Evolutionary conservation across 2,329 filamentous ascomycete genomes (phyloP).

Genomic region (Epichloe typhina): DNA sequence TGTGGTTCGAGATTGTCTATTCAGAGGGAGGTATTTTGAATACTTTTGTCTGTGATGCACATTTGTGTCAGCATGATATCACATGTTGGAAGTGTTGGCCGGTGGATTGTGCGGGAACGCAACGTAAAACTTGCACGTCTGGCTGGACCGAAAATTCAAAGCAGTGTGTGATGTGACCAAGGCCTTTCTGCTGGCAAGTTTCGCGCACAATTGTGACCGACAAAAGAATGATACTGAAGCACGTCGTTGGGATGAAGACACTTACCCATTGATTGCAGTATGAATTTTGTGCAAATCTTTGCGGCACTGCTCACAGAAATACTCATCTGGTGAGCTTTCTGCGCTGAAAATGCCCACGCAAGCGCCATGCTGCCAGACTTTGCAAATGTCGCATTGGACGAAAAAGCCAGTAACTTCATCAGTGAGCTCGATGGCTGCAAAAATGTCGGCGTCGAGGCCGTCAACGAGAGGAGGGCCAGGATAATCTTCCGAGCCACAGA

Average conservation of each 20-base stretch:
- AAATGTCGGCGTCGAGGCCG: slow-evolving; percentile 42
- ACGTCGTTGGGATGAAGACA: slow-evolving; percentile 7
- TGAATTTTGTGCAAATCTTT: slow-evolving; percentile 82
- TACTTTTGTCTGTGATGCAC: slow-evolving; percentile 42
- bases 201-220: neutral
- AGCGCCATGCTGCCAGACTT: slow-evolving; percentile 97
- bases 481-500: slow-evolving; percentile 91
- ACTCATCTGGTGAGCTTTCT: slow-evolving; percentile 84
- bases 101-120: neutral
- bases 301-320: slow-evolving; percentile 92
- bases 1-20: slow-evolving; percentile 39
- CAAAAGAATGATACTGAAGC: neutral
- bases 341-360: slow-evolving; percentile 97
- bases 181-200: neutral
- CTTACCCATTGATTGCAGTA: slow-evolving; percentile 74
- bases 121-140: neutral
- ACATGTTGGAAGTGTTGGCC: slow-evolving; percentile 1
- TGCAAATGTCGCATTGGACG: slow-evolving; percentile 94
- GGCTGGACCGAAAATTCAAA: too few species aligned
- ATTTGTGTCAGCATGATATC: slow-evolving; percentile 23
- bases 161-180: neutral
- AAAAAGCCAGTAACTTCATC: slow-evolving; percentile 92
- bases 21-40: slow-evolving; percentile 51
- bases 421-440: slow-evolving; percentile 49
- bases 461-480: slow-evolving; percentile 64